These are phyloP conservation scores for Capsella rubella DNA, from an alignment of 441 rosid genomes.

Conservation along the genomic window DNA sequence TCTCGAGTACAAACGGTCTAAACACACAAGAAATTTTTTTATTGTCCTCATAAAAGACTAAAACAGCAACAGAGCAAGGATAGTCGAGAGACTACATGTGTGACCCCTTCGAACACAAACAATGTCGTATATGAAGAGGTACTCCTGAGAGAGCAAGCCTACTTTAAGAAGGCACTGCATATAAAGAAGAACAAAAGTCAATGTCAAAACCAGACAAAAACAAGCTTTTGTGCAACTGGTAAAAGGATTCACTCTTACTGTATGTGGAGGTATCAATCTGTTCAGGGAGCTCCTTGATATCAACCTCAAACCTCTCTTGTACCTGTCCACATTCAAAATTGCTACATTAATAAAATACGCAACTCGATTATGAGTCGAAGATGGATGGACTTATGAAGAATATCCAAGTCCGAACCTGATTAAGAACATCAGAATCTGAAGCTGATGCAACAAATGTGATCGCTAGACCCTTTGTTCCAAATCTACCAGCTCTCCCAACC, in stretches of 20 bases:
- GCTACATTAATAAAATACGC: background rate
- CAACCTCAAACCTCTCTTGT: conserved; percentile 97
- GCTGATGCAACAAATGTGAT: conserved; percentile 94
- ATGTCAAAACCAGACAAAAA: background rate
- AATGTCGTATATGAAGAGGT: background rate
- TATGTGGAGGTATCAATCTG: conserved; percentile 95
- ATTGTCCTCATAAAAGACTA: background rate
- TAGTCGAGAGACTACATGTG: background rate
- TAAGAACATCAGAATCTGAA: conserved; percentile 87
- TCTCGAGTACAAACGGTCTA: background rate
- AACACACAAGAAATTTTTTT: background rate
- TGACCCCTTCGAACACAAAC: background rate
- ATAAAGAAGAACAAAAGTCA: background rate
- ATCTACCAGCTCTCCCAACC: conserved; percentile 99
- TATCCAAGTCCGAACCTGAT: conserved; percentile 63
- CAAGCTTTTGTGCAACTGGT: background rate
- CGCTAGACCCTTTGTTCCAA: conserved; percentile 98
- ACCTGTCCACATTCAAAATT: conserved; percentile 56
- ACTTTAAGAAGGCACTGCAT: conserved; percentile 35
- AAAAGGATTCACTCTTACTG: conserved; percentile 56
- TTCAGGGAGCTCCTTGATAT: conserved; percentile 97
- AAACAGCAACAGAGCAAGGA: background rate
- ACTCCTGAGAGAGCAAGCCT: background rate
- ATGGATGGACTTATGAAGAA: background rate
- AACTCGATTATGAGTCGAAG: background rate